These are phyloP conservation scores for Pseudogymnoascus sp. DNA, from an alignment of 2,329 filamentous ascomycete genomes.

Conservation along the genomic window DNA sequence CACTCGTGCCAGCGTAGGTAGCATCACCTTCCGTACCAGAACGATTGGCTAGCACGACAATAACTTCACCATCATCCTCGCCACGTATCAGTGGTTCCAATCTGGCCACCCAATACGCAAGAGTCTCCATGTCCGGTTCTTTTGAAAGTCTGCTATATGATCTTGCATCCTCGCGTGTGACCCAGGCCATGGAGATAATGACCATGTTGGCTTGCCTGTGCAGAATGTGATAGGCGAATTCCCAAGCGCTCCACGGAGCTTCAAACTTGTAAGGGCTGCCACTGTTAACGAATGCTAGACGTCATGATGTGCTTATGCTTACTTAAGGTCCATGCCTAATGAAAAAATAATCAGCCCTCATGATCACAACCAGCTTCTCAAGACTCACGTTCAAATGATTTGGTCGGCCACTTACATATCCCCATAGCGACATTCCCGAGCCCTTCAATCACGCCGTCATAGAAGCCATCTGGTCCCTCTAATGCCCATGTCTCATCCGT, in stretches of 20 bases:
- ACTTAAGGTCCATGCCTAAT: constrained; percentile 57
- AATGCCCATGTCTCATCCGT: constrained; percentile 57
- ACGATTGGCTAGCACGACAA: constrained; percentile 66
- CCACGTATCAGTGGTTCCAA: constrained; percentile 57
- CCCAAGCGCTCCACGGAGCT: constrained; percentile 42
- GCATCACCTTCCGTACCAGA: constrained; percentile 59
- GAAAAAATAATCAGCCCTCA: not conserved
- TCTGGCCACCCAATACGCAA: constrained; percentile 69
- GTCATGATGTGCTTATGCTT: constrained; percentile 1
- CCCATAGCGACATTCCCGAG: constrained; percentile 50
- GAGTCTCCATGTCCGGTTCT: constrained; percentile 63
- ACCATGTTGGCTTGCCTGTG: constrained; percentile 52
- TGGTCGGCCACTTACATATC: constrained; percentile 34
- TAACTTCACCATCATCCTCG: constrained; percentile 42
- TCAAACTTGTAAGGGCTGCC: constrained; percentile 32
- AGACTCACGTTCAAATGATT: constrained; percentile 8
- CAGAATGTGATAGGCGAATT: constrained; percentile 47
- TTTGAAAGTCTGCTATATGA: constrained; percentile 41
- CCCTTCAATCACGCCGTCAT: constrained; percentile 30
- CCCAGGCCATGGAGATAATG: constrained; percentile 72
- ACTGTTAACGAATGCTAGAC: not conserved
- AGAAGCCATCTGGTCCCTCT: constrained; percentile 48
- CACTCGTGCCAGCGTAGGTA: constrained; percentile 52
- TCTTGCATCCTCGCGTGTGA: constrained; percentile 49
- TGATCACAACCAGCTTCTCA: not conserved